phyloP scores from a whole-genome alignment of 176 grass and related monocot genomes.

The Zizania latifolia region DNA sequence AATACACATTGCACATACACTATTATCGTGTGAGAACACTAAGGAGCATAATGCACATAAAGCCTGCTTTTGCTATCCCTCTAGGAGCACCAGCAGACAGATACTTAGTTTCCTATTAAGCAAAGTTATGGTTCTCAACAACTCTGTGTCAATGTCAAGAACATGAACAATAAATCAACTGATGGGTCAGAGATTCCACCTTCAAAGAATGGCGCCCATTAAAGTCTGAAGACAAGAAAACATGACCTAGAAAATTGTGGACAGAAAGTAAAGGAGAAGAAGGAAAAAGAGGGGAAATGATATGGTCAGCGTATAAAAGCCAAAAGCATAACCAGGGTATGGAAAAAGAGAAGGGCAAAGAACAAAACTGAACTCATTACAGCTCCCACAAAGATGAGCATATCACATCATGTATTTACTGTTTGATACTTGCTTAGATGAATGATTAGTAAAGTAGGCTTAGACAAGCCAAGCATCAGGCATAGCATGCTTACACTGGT shows the following conservation, averaged over 20 bases:
- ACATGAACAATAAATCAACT: neutral
- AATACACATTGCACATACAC: neutral
- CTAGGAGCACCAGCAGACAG: neutral
- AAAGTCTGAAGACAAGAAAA: constrained; percentile 38
- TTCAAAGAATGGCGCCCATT: constrained; percentile 37
- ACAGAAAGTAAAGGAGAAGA: constrained; percentile 34
- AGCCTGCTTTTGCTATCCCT: neutral
- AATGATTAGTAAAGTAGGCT: neutral
- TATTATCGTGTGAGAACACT: neutral
- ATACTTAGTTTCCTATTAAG: neutral
- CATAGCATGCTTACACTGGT: neutral
- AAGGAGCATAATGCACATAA: neutral
- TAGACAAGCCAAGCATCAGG: neutral
- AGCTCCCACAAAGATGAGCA: constrained; percentile 26
- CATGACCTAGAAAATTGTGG: constrained; percentile 9
- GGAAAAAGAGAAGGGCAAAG: constrained; percentile 27
- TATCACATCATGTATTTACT: constrained; percentile 24
- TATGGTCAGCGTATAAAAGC: constrained; percentile 44
- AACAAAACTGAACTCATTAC: constrained; percentile 42
- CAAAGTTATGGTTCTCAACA: neutral
- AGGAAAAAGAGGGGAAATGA: constrained; percentile 10
- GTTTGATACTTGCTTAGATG: constrained; percentile 9
- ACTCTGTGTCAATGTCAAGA: neutral
- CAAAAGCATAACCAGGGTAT: constrained; percentile 41
- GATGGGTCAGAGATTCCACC: constrained; percentile 24